A percentile compares a stretch with the other conserved stretches of the same genome.
phyloP scores from a whole-genome alignment of 768 basidiomycete species.

The Suillus cothurnatus region DNA sequence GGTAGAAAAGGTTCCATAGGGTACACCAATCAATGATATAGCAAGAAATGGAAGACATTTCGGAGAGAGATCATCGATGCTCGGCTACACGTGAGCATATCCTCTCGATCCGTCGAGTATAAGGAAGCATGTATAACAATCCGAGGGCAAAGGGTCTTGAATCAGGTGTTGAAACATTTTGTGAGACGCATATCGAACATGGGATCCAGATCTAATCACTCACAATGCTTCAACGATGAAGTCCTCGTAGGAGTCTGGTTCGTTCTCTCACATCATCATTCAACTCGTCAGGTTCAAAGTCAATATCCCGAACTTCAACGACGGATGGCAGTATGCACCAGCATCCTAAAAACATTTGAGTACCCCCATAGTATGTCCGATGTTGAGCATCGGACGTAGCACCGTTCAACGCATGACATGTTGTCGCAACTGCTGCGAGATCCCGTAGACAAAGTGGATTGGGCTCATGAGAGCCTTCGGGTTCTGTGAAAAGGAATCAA shows the following conservation, averaged over 20 bases:
- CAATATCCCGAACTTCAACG: background rate
- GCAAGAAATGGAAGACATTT: background rate
- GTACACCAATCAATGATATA: background rate
- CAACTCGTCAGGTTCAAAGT: background rate
- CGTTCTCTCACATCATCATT: background rate
- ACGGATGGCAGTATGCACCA: background rate
- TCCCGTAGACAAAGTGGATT: background rate
- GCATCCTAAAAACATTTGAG: constrained; percentile 6
- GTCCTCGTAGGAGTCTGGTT: background rate
- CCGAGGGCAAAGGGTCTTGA: background rate
- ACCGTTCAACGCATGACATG: constrained; percentile 8
- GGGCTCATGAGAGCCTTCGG: background rate
- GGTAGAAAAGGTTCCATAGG: background rate
- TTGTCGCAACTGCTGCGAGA: constrained; percentile 7
- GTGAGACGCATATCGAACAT: background rate
- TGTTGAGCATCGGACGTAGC: constrained; percentile 1
- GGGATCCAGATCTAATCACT: background rate
- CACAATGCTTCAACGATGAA: background rate
- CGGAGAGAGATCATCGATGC: background rate
- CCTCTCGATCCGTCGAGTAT: background rate
- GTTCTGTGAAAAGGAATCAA: background rate
- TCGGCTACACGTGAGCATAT: background rate
- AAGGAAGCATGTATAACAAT: background rate
- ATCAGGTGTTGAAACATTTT: constrained; percentile 1
- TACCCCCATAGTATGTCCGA: constrained; percentile 2